Evolutionary conservation across 352 stramenopile species (phyloP), one percentile per base, ranked within the genome.

Genomic region (Pythium brachiatum): DNA sequence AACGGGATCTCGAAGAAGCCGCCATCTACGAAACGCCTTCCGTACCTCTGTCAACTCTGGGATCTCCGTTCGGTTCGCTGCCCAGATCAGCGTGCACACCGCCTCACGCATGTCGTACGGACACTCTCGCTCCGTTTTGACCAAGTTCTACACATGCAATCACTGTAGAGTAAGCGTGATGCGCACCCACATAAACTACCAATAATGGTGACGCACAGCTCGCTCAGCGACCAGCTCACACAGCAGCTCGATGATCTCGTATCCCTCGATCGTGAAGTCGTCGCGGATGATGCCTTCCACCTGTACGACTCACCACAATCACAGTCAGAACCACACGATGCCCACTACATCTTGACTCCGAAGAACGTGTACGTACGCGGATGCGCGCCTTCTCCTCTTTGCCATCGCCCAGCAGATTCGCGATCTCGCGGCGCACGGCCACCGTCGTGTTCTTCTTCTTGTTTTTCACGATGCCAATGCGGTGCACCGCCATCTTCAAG

Each of bases 361-460:
- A 15, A 41, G 1, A 13, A 44, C 9, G 18, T 25, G 15, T 25
- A 73, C 96, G 69, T 56, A 97, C 94, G 50, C 88, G 84, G 64
- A 99, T 98, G 56, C 92, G 86, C 44, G 96, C 96, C 69, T 97
- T 97, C 73, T 97, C 92, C 64, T 97, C 90, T 57, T 97, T 97
- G 53, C 88, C 81, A 13, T 97, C 89, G 23, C 59, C 71, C 53
- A 97, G 75, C 34, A 97, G 74, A 38, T 70, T 66, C 7, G 78
- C 83, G 32, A 97, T 85, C 73, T 96, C 84, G 29, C 76, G 75
- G 31, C 92, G 88, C 60, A 76, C 76, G 21, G 73, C 80, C 56
- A 94, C 75, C 18, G 85, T 88, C 26, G 79, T 73, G 65, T 93
- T 90, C 8, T 83, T 82, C 72, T 95, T 96, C 75, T 97, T 97